phyloP scores from a whole-genome alignment of 2,329 filamentous ascomycete genomes.

The Calycina herbarum region DNA sequence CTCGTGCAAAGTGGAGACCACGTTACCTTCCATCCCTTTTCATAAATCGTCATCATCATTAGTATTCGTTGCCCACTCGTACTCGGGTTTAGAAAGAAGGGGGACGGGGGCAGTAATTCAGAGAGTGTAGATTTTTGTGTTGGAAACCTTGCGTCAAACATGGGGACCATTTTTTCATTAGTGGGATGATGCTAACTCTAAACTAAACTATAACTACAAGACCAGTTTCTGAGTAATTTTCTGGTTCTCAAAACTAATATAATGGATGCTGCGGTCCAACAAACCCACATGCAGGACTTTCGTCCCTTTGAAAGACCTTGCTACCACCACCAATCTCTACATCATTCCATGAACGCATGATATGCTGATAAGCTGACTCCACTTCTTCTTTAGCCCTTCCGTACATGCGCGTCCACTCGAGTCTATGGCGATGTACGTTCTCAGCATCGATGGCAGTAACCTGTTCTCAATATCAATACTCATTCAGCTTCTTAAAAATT shows the following conservation, averaged over 20 bases:
- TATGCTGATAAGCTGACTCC: not conserved
- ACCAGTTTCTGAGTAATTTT: too few relatives aligned
- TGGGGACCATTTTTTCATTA: too few relatives aligned
- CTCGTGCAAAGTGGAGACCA: too few relatives aligned
- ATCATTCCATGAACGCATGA: not conserved
- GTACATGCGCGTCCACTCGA: slow-evolving; percentile 10
- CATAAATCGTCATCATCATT: too few relatives aligned
- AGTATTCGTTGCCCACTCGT: too few relatives aligned
- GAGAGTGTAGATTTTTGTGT: too few relatives aligned
- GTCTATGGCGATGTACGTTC: slow-evolving; percentile 5
- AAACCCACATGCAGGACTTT: not conserved
- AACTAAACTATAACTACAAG: too few relatives aligned
- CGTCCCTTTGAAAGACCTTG: not conserved
- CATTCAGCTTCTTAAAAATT: not conserved
- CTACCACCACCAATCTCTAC: not conserved
- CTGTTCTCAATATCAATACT: not conserved
- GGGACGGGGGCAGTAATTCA: too few relatives aligned
- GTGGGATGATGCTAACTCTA: too few relatives aligned
- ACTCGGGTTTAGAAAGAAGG: too few relatives aligned
- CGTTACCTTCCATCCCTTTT: too few relatives aligned
- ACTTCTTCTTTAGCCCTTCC: not conserved
- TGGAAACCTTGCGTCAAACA: too few relatives aligned
- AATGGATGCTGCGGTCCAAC: slow-evolving; percentile 1
- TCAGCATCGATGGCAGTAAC: slow-evolving; percentile 15
- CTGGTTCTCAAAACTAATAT: not conserved